Percentiles rank a stretch among this genome's conserved stretches.
Evolutionary conservation across 345 rosid species (phyloP).

Genomic region (Kandelia obovata): DNA sequence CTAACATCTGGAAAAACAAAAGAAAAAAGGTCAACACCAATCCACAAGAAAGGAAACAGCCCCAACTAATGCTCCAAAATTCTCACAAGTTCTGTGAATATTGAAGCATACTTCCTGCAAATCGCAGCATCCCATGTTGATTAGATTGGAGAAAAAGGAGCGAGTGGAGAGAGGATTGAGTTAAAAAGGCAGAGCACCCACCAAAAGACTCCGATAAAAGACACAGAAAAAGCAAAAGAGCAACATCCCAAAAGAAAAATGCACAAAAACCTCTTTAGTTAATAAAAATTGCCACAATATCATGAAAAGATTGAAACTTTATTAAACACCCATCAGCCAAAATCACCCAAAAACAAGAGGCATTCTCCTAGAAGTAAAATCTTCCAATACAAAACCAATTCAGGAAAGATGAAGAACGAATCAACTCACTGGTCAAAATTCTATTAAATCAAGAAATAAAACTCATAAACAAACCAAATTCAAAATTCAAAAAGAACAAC

Average conservation of each 20-base stretch:
- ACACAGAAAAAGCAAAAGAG: too few relatives aligned
- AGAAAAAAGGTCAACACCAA: too few relatives aligned
- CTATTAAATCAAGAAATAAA: neutral
- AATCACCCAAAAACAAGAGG: neutral
- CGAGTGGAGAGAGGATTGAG: too few relatives aligned
- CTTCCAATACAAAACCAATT: neutral
- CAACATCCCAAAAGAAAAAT: too few relatives aligned
- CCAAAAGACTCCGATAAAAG: too few relatives aligned
- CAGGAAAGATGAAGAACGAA: neutral
- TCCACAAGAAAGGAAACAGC: neutral
- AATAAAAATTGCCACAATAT: neutral
- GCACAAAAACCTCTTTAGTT: neutral
- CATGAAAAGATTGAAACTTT: neutral
- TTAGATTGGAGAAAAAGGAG: too few relatives aligned
- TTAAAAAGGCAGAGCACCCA: too few relatives aligned
- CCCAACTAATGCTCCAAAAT: neutral
- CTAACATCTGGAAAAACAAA: too few relatives aligned
- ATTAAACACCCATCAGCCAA: neutral
- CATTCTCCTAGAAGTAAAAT: neutral
- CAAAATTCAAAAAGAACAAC: neutral
- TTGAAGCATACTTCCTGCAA: neutral
- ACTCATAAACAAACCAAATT: neutral
- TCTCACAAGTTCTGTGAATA: neutral
- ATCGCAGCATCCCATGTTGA: too few relatives aligned
- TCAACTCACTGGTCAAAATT: neutral